Percentiles rank a stretch among this genome's conserved stretches.
These are phyloP conservation scores for Curvularia hawaiiensis DNA, from an alignment of 2,329 filamentous ascomycete genomes.

Conservation along the genomic window DNA sequence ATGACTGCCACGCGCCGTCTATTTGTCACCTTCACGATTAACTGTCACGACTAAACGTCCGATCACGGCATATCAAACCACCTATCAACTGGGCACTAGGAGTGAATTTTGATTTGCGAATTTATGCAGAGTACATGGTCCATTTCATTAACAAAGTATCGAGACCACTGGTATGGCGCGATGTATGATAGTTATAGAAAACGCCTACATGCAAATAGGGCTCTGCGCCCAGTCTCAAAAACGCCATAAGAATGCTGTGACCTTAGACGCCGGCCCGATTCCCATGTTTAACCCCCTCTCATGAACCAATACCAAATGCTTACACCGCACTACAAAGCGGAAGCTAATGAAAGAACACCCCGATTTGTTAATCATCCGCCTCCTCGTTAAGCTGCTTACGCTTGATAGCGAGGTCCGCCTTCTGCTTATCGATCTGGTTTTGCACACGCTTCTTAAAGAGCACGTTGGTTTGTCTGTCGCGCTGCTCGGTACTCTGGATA, in stretches of 20 bases:
- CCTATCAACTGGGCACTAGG: background rate
- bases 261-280: constrained; percentile 10
- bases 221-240: background rate
- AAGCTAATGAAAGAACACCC: background rate
- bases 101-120: background rate
- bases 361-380: constrained; percentile 21
- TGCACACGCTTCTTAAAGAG: constrained; percentile 57
- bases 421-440: constrained; percentile 55
- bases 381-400: constrained; percentile 54
- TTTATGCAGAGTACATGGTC: background rate
- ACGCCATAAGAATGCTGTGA: constrained; percentile 12
- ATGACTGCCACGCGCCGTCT: no score
- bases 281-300: background rate
- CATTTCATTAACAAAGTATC: background rate
- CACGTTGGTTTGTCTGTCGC: constrained; percentile 53
- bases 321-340: background rate
- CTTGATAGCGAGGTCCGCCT: constrained; percentile 56
- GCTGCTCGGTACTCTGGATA: constrained; percentile 48
- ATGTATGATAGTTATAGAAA: background rate
- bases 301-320: background rate
- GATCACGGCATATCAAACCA: no score
- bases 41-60: no score
- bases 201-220: background rate
- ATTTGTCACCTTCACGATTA: background rate
- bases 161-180: background rate